Evolutionary conservation across 768 basidiomycete genomes (phyloP).

Genomic region (Auricularia cornea): DNA sequence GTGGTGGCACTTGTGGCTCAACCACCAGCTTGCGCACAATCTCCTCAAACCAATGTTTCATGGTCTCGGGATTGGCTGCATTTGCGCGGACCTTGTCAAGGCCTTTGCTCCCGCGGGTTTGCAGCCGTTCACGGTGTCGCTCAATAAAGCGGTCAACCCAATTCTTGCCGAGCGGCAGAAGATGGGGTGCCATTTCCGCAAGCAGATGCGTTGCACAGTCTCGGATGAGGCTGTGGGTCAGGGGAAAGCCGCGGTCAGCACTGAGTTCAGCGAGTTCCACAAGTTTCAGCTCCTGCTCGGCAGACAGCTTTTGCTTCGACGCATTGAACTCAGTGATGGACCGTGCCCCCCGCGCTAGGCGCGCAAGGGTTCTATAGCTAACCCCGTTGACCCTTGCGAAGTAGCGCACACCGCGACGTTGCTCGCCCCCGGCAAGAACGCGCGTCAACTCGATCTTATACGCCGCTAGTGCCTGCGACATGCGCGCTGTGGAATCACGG

Average conservation of each 20-base stretch:
- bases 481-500: too few relatives aligned
- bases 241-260: conserved; percentile 21
- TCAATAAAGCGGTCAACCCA: conserved; percentile 25
- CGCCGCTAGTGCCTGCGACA: too few relatives aligned
- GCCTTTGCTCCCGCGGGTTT: conserved; percentile 26
- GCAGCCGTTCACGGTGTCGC: conserved; percentile 19
- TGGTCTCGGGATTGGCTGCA: conserved; percentile 21
- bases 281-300: conserved; percentile 21
- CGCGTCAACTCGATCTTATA: too few relatives aligned
- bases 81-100: conserved; percentile 23
- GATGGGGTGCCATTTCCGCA: conserved; percentile 4
- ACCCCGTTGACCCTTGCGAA: too few relatives aligned
- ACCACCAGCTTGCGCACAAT: too few relatives aligned
- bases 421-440: too few relatives aligned
- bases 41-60: conserved; percentile 22
- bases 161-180: conserved; percentile 14
- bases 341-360: too few relatives aligned
- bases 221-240: conserved; percentile 13
- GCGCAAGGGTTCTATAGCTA: too few relatives aligned
- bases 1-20: conserved; percentile 1
- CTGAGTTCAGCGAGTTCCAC: conserved; percentile 21
- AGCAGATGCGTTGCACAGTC: conserved; percentile 22
- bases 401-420: too few relatives aligned
- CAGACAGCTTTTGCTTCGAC: conserved; percentile 20
- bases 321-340: conserved; percentile 14